Evolutionary conservation across 805 yeast genomes (phyloP).

Genomic region (Schizosaccharomyces lindneri): DNA sequence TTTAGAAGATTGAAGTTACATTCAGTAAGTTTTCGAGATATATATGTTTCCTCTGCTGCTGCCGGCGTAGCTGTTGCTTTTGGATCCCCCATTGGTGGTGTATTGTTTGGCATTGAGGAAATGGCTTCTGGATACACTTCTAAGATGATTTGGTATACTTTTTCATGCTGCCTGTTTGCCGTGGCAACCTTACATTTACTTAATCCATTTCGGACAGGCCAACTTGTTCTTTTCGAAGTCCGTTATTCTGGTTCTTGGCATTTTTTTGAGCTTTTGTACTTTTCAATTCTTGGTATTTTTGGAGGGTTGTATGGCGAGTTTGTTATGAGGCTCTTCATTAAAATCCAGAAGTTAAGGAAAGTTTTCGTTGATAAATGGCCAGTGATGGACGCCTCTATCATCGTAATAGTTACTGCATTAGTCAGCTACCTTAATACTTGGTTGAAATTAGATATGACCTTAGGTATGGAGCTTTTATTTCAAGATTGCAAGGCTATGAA

Average conservation of each 20-base stretch:
- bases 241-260: conserved; percentile 71
- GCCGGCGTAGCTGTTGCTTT: conserved; percentile 98
- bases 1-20: conserved; percentile 18
- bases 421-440: conserved; percentile 56
- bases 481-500: conserved; percentile 35
- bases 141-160: conserved; percentile 11
- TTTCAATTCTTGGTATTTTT: conserved; percentile 54
- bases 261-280: conserved; percentile 59
- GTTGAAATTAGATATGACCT: conserved; percentile 75
- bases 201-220: conserved; percentile 88
- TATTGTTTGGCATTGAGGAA: conserved; percentile 71
- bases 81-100: conserved; percentile 94
- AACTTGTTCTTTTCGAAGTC: conserved; percentile 81
- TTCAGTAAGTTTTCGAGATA: conserved; percentile 22
- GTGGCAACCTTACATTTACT: conserved; percentile 30
- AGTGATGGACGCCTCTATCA: conserved; percentile 40
- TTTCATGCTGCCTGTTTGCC: conserved; percentile 73
- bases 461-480: conserved; percentile 71
- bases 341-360: conserved; percentile 56
- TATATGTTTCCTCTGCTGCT: conserved; percentile 64
- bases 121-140: conserved; percentile 42
- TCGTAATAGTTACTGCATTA: conserved; percentile 46
- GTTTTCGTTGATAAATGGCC: conserved; percentile 33
- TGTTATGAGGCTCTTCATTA: conserved; percentile 49
- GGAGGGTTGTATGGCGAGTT: conserved; percentile 80